These are phyloP conservation scores for Chrysanthemum seticuspe DNA, from an alignment of 129 eudicot species.

Conservation along the genomic window DNA sequence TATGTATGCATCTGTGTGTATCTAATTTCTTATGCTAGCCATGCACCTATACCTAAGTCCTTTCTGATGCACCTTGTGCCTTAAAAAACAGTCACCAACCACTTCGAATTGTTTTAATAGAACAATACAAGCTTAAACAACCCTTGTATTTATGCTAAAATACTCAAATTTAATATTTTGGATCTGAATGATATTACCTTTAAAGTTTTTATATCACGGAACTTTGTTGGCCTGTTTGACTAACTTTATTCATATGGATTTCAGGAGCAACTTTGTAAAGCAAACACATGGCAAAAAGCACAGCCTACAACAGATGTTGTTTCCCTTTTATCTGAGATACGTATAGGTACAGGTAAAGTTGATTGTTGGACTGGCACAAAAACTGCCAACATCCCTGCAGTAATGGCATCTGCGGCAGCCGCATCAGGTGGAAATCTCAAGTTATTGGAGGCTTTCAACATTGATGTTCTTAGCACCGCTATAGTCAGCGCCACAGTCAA, in stretches of 20 bases:
- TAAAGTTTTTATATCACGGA: too few relatives aligned
- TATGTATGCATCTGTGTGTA: too few relatives aligned
- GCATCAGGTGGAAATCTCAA: conserved; percentile 95
- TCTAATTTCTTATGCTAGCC: too few relatives aligned
- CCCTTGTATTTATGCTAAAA: too few relatives aligned
- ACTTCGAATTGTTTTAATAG: too few relatives aligned
- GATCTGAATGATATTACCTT: too few relatives aligned
- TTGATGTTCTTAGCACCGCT: conserved; percentile 95
- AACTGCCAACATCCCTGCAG: conserved; percentile 98
- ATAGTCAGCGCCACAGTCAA: conserved; percentile 93
- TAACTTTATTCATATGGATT: conserved; percentile 8
- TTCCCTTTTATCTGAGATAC: conserved; percentile 90
- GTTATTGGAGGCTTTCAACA: conserved; percentile 70
- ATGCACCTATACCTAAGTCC: too few relatives aligned
- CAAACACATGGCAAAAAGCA: conserved; percentile 80
- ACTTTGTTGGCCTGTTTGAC: background rate
- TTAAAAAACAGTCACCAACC: too few relatives aligned
- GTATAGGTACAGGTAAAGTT: conserved; percentile 85
- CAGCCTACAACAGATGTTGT: conserved; percentile 94
- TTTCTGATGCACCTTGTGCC: too few relatives aligned
- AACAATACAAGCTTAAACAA: too few relatives aligned
- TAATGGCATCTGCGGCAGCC: conserved; percentile 99
- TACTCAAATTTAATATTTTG: too few relatives aligned
- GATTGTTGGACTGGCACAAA: conserved; percentile 86
- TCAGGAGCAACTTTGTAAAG: conserved; percentile 96